phyloP scores from a whole-genome alignment of 1,284 basidiomycete species.

The Cutaneotrichosporon cyanovorans region DNA sequence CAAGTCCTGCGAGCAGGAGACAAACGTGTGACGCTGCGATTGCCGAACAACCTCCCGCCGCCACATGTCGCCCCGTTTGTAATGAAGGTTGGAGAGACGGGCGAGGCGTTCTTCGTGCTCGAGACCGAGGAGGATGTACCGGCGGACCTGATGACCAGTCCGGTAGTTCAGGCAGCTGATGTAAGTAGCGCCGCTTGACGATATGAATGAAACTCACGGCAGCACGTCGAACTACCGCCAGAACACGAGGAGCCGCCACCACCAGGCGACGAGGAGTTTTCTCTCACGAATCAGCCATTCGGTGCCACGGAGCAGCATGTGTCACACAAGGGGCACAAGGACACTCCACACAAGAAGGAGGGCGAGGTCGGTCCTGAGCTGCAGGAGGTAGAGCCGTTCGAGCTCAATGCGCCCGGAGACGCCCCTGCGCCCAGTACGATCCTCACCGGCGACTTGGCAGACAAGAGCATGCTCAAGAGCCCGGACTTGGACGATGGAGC shows the following conservation, averaged over 20 bases:
- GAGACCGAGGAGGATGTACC: conserved; percentile 94
- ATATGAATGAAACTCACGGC: neutral
- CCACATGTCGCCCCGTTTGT: conserved; percentile 61
- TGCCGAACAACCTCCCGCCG: conserved; percentile 48
- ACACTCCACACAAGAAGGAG: conserved; percentile 17
- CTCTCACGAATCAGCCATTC: conserved; percentile 40
- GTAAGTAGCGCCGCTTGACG: conserved; percentile 22
- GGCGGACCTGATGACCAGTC: conserved; percentile 86
- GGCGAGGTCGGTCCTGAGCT: conserved; percentile 30
- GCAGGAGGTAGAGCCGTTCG: conserved; percentile 42
- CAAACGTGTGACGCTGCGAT: conserved; percentile 80
- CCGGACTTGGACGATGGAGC: too few species aligned
- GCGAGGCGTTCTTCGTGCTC: conserved; percentile 98
- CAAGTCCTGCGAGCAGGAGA: conserved; percentile 90
- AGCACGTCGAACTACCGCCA: conserved; percentile 2
- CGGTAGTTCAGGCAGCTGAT: conserved; percentile 56
- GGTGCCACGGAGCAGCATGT: conserved; percentile 34
- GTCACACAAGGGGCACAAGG: conserved; percentile 17
- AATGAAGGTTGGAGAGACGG: conserved; percentile 99
- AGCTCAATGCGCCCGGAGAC: conserved; percentile 32
- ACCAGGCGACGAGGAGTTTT: neutral
- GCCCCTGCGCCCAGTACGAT: too few species aligned
- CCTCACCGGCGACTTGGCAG: too few species aligned
- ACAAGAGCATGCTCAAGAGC: too few species aligned
- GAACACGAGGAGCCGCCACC: neutral